phyloP scores from a whole-genome alignment of 192 early-diverging fungal genomes.

The Helicostylum pulchrum region DNA sequence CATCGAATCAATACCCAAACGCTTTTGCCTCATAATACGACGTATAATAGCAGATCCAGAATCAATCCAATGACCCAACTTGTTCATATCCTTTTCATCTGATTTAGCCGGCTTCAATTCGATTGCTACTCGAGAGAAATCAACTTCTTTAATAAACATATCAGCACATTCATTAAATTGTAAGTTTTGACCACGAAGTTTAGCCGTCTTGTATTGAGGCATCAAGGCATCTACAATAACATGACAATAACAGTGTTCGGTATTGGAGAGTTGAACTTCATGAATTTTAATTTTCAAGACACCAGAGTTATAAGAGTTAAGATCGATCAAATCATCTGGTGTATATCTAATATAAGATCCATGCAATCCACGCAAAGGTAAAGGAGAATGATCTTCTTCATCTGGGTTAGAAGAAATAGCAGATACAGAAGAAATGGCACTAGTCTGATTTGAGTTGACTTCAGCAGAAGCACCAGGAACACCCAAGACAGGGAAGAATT shows the following conservation, averaged over 20 bases:
- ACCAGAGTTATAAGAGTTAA: slow-evolving; percentile 41
- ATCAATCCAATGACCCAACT: slow-evolving; percentile 20
- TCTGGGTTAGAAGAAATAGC: neutral
- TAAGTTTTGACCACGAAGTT: slow-evolving; percentile 24
- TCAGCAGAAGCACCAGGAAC: slow-evolving; percentile 14
- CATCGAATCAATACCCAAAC: neutral
- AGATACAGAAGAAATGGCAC: slow-evolving; percentile 8
- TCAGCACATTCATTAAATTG: slow-evolving; percentile 31
- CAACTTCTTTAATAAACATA: slow-evolving; percentile 40
- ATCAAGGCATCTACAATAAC: slow-evolving; percentile 40
- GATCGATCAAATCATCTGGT: slow-evolving; percentile 29
- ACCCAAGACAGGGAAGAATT: slow-evolving; percentile 33
- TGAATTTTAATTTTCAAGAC: slow-evolving; percentile 51
- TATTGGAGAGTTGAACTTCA: slow-evolving; percentile 28
- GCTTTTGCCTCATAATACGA: slow-evolving; percentile 9
- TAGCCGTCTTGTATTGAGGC: slow-evolving; percentile 43
- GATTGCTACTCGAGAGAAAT: slow-evolving; percentile 33
- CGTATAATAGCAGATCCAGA: slow-evolving; percentile 20
- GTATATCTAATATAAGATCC: slow-evolving; percentile 24
- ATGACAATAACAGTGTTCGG: slow-evolving; percentile 39
- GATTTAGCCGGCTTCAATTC: slow-evolving; percentile 15
- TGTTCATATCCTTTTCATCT: slow-evolving; percentile 19
- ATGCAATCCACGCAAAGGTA: slow-evolving; percentile 24
- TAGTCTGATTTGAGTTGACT: slow-evolving; percentile 17
- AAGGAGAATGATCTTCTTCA: neutral